phyloP scores from a whole-genome alignment of 2,329 filamentous ascomycete species.

The Pseudogymnoascus sp. region DNA sequence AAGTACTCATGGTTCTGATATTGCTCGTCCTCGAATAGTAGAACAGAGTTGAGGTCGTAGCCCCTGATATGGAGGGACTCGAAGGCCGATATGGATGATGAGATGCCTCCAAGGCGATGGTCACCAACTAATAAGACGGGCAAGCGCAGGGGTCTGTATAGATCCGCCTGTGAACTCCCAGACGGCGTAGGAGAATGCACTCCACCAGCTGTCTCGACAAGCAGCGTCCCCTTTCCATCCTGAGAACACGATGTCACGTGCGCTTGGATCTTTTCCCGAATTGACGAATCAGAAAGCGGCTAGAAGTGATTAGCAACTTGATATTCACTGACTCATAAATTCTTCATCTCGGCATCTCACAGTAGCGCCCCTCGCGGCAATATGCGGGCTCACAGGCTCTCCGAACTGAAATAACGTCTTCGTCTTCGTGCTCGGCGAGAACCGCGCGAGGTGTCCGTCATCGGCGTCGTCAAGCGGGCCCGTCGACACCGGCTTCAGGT shows the following conservation, averaged over 20 bases:
- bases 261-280: constrained; percentile 43
- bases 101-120: constrained; percentile 69
- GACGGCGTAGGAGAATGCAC: constrained; percentile 74
- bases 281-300: constrained; percentile 43
- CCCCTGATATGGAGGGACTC: constrained; percentile 73
- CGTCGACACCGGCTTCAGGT: constrained; percentile 77
- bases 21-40: constrained; percentile 59
- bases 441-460: constrained; percentile 52
- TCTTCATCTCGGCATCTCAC: constrained; percentile 12
- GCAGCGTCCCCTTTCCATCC: constrained; percentile 46
- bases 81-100: constrained; percentile 70
- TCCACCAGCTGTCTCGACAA: constrained; percentile 77
- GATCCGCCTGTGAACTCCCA: constrained; percentile 68
- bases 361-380: constrained; percentile 46
- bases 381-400: constrained; percentile 69
- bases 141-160: constrained; percentile 67
- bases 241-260: constrained; percentile 39
- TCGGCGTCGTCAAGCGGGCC: constrained; percentile 64
- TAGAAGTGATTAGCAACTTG: constrained; percentile 29
- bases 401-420: constrained; percentile 64
- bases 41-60: constrained; percentile 64
- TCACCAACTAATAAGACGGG: constrained; percentile 72
- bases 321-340: constrained; percentile 33
- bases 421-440: constrained; percentile 47
- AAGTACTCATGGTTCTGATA: constrained; percentile 67